Base-by-base conservation (phyloP, 129 eudicot genomes). In the Flaveria trinervia region DNA sequence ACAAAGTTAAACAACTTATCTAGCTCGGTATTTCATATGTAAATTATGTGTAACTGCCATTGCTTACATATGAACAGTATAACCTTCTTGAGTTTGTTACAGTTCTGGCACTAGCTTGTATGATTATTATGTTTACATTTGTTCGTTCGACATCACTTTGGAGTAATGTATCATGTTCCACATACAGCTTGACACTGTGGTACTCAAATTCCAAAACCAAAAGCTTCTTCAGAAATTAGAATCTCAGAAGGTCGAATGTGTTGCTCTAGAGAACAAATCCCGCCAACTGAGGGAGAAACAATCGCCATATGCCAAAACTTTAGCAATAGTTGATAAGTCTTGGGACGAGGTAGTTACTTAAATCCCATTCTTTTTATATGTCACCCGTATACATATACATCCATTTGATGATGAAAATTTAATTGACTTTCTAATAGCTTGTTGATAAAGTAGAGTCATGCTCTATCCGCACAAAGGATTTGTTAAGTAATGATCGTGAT, bases 191-290 rank as follows among this genome's bases (percentile, higher is more conserved):
- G 97, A 93, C 81, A 85, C 96, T 7, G 87, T 90, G 46, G 98
- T 93, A 20, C 98, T 93, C 71, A 89, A 87, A 70, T 91, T 85
- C 79, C 97, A 93, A 85, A 93, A 93, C 76, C 91, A 90, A 73
- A 93, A 90, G 81, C 93, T 93, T 67, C 39, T 80, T 65, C 98
- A 89, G 82, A 93, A 90, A 85, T 64, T 93, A 76, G 97, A 93
- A 84, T 88, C 90, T 54, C 97, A 90, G 78, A 93, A 87, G 76
- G 82, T 80, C 23, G 98, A 93, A 80, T 78, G 85, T 70, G 46
- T 52, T 59, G 85, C 87, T 64, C 85, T 88, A 60, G 97, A 87
- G 65, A 89, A 78, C 77, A 90, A 86, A 77, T 74, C 83, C 72
- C 83, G 72, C 72, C 86, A 79, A 48, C 71, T 87, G 77, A 87